A percentile compares a stretch with the other conserved stretches of the same genome.
Conservation (phyloP, 164 flowering plant species). For the Kingdonia uniflora region DNA sequence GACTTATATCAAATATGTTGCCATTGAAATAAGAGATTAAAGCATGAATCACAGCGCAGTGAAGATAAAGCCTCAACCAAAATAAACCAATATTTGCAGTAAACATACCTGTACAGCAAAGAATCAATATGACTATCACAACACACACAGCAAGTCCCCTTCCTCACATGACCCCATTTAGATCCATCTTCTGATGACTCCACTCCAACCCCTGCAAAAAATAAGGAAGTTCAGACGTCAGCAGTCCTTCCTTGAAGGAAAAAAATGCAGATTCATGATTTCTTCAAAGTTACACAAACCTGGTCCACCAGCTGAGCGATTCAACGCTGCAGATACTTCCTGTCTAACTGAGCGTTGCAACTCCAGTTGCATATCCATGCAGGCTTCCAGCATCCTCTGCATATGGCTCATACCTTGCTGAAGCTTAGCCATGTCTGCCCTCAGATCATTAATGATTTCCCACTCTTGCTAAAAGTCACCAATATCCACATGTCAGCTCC, state of each 20-base stretch:
- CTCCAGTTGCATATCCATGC: conserved; percentile 99
- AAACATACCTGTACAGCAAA: conserved; percentile 68
- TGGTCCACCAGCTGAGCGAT: conserved; percentile 42
- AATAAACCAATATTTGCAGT: no score
- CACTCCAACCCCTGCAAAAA: conserved; percentile 25
- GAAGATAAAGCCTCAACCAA: no score
- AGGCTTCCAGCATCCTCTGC: conserved; percentile 93
- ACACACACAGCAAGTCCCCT: conserved; percentile 88
- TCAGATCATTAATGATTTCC: conserved; percentile 81
- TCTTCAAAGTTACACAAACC: conserved; percentile 26
- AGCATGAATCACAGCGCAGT: no score
- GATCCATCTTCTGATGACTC: conserved; percentile 42
- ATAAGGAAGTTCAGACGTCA: not conserved
- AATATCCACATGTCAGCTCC: conserved; percentile 2
- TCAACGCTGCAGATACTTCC: conserved; percentile 87
- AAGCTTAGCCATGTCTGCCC: conserved; percentile 84
- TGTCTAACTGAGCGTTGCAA: conserved; percentile 88
- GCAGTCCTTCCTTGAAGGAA: no score
- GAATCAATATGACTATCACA: conserved; percentile 66
- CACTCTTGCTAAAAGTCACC: conserved; percentile 45
- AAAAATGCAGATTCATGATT: no score
- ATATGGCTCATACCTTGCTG: conserved; percentile 82
- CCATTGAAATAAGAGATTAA: no score
- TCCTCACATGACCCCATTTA: conserved; percentile 74
- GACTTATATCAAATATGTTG: no score